A percentile compares a stretch with the other conserved stretches of the same genome.
Conservation (phyloP, 257 asterid genomes). For the Plantago ovata region DNA sequence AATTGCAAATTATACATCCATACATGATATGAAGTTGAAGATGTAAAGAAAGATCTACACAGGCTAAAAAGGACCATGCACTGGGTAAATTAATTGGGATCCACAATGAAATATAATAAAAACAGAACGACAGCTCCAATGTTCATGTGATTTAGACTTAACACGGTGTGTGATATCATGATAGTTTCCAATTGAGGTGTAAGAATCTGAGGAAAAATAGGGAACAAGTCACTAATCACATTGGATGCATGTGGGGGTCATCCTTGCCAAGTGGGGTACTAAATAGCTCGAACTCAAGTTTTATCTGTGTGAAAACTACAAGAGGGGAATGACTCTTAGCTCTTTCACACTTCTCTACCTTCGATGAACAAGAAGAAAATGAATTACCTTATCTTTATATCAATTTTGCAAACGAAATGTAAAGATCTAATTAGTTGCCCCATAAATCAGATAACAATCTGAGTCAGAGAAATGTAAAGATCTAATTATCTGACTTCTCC, state of each 20-base stretch:
- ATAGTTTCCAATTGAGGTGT: no score
- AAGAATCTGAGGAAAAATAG: no score
- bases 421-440: slow-evolving; percentile 11
- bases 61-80: neutral
- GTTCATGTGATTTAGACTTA: no score
- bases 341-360: slow-evolving; percentile 3
- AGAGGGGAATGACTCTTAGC: slow-evolving; percentile 14
- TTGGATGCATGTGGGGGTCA: no score
- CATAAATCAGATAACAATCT: slow-evolving; percentile 12
- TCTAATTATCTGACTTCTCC: no score
- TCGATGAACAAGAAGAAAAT: no score
- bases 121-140: slow-evolving; percentile 7
- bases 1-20: slow-evolving; percentile 14
- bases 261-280: neutral
- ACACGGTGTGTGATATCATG: no score
- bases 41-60: neutral
- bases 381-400: no score
- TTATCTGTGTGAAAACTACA: no score
- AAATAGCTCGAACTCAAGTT: slow-evolving; percentile 3
- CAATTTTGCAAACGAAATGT: neutral
- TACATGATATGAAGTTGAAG: slow-evolving; percentile 9
- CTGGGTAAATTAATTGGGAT: slow-evolving; percentile 14
- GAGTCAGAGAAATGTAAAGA: no score
- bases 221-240: no score
- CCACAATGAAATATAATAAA: slow-evolving; percentile 3